Conservation (phyloP, 1,284 basidiomycete genomes). For the Pseudozyma tsukubaensis region DNA sequence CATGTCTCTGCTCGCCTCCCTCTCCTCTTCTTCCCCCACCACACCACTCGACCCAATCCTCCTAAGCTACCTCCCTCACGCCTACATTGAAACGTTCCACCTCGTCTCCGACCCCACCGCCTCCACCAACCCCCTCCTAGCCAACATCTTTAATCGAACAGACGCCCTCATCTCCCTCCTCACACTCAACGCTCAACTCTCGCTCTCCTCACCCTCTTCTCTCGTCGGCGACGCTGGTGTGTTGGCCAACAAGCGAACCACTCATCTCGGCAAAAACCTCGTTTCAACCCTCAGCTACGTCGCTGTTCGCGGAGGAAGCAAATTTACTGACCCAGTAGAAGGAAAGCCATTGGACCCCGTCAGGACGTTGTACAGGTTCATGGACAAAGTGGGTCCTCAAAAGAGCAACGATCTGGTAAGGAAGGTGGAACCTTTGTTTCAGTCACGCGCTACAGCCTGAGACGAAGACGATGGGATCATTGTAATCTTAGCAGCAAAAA, state of each 20-base stretch:
- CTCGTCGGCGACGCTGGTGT: too few species aligned
- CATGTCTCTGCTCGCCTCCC: constrained; percentile 25
- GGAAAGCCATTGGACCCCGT: constrained; percentile 13
- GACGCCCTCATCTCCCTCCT: constrained; percentile 33
- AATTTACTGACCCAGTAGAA: constrained; percentile 1
- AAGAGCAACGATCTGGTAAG: constrained; percentile 11
- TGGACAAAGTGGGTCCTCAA: constrained; percentile 17
- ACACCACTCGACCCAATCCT: constrained; percentile 16
- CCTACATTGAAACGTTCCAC: constrained; percentile 29
- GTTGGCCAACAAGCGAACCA: background rate
- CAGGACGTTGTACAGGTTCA: constrained; percentile 19
- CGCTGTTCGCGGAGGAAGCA: constrained; percentile 7
- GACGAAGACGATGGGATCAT: background rate
- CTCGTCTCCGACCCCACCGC: background rate
- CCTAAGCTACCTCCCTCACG: constrained; percentile 19
- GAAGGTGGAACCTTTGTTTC: constrained; percentile 36
- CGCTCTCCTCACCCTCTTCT: background rate
- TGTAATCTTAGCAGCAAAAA: too few species aligned
- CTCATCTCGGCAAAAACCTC: background rate
- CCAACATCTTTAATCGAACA: constrained; percentile 6
- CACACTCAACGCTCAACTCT: background rate
- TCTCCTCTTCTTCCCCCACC: constrained; percentile 5
- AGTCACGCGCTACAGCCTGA: constrained; percentile 4
- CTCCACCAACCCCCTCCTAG: constrained; percentile 21
- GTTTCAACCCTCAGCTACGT: constrained; percentile 21